phyloP scores from a whole-genome alignment of 768 basidiomycete genomes.

The Lentinula raphanica region DNA sequence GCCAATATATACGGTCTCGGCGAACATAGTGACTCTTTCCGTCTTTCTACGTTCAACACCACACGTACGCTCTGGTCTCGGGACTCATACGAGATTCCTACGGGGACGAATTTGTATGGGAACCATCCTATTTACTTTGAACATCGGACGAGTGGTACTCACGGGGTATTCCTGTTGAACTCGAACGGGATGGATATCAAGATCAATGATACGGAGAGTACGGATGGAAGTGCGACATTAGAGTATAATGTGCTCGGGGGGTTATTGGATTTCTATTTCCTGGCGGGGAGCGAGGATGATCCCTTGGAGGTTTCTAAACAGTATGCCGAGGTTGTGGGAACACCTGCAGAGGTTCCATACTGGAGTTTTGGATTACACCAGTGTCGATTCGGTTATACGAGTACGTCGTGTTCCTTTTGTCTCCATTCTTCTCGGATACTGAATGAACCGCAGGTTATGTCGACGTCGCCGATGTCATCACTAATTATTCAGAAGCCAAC shows the following conservation, averaged over 20 bases:
- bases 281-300: slow-evolving; percentile 58
- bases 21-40: slow-evolving; percentile 66
- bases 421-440: not conserved
- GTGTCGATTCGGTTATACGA: slow-evolving; percentile 60
- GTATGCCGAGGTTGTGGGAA: slow-evolving; percentile 62
- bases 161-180: slow-evolving; percentile 66
- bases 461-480: slow-evolving; percentile 56
- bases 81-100: slow-evolving; percentile 56
- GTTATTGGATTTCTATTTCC: slow-evolving; percentile 73
- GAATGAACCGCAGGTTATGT: slow-evolving; percentile 41
- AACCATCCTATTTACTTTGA: slow-evolving; percentile 73
- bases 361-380: slow-evolving; percentile 74
- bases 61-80: slow-evolving; percentile 59
- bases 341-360: slow-evolving; percentile 67
- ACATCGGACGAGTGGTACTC: slow-evolving; percentile 59
- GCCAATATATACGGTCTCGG: slow-evolving; percentile 78
- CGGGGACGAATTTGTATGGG: slow-evolving; percentile 62
- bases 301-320: slow-evolving; percentile 58
- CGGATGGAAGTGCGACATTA: slow-evolving; percentile 32
- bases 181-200: slow-evolving; percentile 79
- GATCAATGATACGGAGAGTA: slow-evolving; percentile 34
- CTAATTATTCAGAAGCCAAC: slow-evolving; percentile 51
- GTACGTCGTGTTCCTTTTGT: not conserved
- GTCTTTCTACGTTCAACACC: slow-evolving; percentile 42
- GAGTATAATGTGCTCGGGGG: slow-evolving; percentile 81